A percentile compares a stretch with the other conserved stretches of the same genome.
phyloP scores from a whole-genome alignment of 2,329 filamentous ascomycete genomes.

The Polytolypa hystricis region DNA sequence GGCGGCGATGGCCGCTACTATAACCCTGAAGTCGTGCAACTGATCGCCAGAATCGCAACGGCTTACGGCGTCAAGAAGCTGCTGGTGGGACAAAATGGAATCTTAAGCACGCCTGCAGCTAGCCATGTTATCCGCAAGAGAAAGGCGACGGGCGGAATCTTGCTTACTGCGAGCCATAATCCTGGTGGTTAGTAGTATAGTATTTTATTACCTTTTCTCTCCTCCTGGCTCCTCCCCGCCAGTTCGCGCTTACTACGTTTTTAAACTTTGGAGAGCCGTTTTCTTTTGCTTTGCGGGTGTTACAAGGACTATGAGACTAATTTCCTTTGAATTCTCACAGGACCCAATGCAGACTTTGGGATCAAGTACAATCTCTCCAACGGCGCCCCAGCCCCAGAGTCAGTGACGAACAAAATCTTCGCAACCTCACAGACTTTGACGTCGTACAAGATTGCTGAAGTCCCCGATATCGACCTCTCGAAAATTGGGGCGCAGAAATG shows the following conservation, averaged over 20 bases:
- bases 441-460: conserved; percentile 82
- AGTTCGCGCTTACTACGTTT: not conserved
- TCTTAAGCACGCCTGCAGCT: conserved; percentile 90
- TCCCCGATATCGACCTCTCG: conserved; percentile 74
- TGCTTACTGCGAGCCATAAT: conserved; percentile 96
- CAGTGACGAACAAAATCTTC: conserved; percentile 96
- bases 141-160: conserved; percentile 90
- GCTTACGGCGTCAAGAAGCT: conserved; percentile 99
- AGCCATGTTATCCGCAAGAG: conserved; percentile 92
- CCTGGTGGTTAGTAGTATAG: conserved; percentile 64
- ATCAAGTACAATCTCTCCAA: conserved; percentile 99
- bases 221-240: not conserved
- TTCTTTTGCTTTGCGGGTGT: not conserved
- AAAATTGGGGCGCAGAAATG: conserved; percentile 76
- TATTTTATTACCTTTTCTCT: not conserved
- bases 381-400: conserved; percentile 88
- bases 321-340: conserved; percentile 34
- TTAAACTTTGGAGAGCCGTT: not conserved
- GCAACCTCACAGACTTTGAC: conserved; percentile 79
- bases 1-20: conserved; percentile 94
- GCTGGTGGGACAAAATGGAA: conserved; percentile 88
- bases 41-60: conserved; percentile 93
- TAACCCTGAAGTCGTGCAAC: conserved; percentile 91
- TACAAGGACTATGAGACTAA: not conserved
- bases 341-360: conserved; percentile 88